Base-by-base conservation (phyloP, 1,139 yeast species). In the Saccharomyces hybrid region DNA sequence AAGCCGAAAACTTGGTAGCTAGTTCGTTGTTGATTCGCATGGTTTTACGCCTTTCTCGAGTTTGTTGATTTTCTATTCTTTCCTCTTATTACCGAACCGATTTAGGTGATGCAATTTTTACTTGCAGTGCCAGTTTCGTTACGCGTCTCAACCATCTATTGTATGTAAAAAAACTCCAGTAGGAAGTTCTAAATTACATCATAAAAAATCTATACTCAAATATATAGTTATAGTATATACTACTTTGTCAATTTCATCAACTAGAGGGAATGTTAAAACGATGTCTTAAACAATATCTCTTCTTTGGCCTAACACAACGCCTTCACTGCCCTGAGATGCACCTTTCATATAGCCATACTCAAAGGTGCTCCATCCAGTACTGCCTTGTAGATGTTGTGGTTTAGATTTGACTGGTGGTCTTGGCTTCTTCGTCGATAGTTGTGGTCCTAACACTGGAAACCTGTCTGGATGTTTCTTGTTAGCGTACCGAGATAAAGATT, bases 401-500 rank as follows among this genome's bases (percentile, higher is more conserved):
- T 67, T 67, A 6, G 52, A 55, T 42, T 63, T 64, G 4, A 75
- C 69, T 2, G 65, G 66, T 1, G 80, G 80, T 4, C 75, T 67
- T 16, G 68, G 66, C 24, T 62, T 74, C 58, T 66, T 73, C 53
- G 64, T 68, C 14, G 73, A 66, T 48, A 72, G 60, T 50, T 73
- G 70, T 19, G 85, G 86, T 0, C 86, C 86, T 31, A 82, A 69
- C 1, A 78, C 77, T 0, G 78, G 80, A 47, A 66, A 66, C 19
- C 73, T 70, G 9, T 64, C 59, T 3, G 79, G 75, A 66, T 81
- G 74, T 49, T 73, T 72, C 55, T 73, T 72, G 59, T 80, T 78
- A 1, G 82, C 80, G 58, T 80, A 75, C 55, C 96, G 74, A 0
- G 95, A 85, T 52, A 89, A 75, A 1, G 96, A 81, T 64, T 87